phyloP scores from a whole-genome alignment of 2,329 filamentous ascomycete species.

The Colletotrichum sp. region DNA sequence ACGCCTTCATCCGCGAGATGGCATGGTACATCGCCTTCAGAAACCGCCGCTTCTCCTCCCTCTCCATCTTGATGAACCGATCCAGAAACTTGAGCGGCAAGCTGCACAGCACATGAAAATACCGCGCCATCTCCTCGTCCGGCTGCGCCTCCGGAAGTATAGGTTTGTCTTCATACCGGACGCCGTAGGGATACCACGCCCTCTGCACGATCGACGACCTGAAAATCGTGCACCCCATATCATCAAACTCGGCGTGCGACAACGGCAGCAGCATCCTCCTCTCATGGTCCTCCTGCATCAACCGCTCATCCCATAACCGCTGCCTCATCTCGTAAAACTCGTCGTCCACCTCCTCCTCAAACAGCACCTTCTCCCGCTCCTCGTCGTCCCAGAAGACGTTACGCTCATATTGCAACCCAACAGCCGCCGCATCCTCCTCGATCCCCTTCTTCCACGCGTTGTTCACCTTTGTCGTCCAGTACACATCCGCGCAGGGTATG shows the following conservation, averaged over 20 bases:
- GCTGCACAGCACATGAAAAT: background rate
- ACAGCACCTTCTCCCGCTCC: background rate
- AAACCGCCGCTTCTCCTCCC: background rate
- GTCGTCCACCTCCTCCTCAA: background rate
- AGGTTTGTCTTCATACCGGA: background rate
- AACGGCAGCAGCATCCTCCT: background rate
- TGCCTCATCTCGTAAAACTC: background rate
- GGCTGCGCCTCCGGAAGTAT: background rate
- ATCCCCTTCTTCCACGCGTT: background rate
- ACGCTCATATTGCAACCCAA: background rate
- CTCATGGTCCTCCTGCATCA: background rate
- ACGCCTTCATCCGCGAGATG: constrained; percentile 2
- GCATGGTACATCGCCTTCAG: constrained; percentile 2
- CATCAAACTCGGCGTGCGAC: background rate
- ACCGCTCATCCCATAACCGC: background rate
- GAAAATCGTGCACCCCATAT: background rate
- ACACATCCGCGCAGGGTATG: background rate
- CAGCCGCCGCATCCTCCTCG: background rate
- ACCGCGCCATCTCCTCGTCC: background rate
- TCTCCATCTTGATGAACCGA: background rate
- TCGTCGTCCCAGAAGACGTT: background rate
- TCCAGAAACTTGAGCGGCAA: constrained; percentile 1
- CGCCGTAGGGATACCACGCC: background rate
- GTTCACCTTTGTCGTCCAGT: background rate
- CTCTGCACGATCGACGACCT: background rate